A percentile compares a stretch with the other conserved stretches of the same genome.
phyloP scores from a whole-genome alignment of 768 basidiomycete genomes.

The Suillus weaverae region DNA sequence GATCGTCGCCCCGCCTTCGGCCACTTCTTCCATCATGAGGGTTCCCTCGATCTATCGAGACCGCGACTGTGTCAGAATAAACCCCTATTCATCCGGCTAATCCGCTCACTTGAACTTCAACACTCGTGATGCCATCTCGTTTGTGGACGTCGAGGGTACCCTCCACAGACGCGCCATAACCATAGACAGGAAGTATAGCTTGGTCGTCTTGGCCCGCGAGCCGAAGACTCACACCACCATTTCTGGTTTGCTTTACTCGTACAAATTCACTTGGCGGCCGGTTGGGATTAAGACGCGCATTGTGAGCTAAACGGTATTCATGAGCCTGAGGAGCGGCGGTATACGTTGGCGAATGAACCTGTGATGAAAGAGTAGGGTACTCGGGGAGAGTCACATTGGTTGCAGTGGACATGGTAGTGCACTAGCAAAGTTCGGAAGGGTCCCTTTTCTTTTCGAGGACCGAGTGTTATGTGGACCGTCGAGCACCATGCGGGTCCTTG shows the following conservation, averaged over 20 bases:
- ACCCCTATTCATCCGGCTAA: slow-evolving; percentile 1
- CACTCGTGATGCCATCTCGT: slow-evolving; percentile 53
- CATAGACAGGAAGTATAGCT: slow-evolving; percentile 56
- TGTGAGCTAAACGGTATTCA: slow-evolving; percentile 55
- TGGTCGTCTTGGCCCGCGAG: slow-evolving; percentile 54
- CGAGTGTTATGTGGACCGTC: slow-evolving; percentile 11
- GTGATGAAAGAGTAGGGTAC: slow-evolving; percentile 40
- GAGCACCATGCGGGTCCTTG: slow-evolving; percentile 28
- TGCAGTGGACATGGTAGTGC: slow-evolving; percentile 50
- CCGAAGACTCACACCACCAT: slow-evolving; percentile 50
- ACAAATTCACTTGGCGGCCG: slow-evolving; percentile 51
- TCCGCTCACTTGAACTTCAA: slow-evolving; percentile 60
- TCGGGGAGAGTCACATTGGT: slow-evolving; percentile 50
- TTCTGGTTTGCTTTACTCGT: slow-evolving; percentile 51
- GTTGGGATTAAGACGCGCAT: slow-evolving; percentile 34
- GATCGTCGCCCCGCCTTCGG: slow-evolving; percentile 60
- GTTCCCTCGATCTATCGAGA: slow-evolving; percentile 56
- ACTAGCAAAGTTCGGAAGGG: slow-evolving; percentile 17
- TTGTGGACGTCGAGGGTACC: slow-evolving; percentile 58
- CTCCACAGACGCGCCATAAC: slow-evolving; percentile 48
- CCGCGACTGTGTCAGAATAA: neutral
- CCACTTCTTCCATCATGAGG: slow-evolving; percentile 60
- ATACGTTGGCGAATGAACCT: slow-evolving; percentile 48
- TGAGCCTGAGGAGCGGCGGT: slow-evolving; percentile 51
- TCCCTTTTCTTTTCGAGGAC: slow-evolving; percentile 1